phyloP scores from a whole-genome alignment of 164 flowering plant species.

The Berberis vulgaris region DNA sequence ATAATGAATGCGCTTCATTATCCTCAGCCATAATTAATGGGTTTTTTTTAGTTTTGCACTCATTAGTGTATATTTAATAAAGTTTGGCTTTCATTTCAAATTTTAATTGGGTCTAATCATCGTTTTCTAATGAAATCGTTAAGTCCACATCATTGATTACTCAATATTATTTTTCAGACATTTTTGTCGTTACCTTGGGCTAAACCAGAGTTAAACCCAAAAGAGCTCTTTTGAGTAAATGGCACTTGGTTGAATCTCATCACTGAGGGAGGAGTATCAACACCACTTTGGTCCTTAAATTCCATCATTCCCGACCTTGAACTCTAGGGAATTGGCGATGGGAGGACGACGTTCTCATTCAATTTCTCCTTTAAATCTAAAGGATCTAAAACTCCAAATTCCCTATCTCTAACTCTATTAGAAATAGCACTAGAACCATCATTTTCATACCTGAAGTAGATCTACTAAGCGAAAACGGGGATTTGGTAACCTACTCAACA shows the following conservation, averaged over 20 bases:
- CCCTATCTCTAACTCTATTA: conserved; percentile 14
- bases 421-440: conserved; percentile 12
- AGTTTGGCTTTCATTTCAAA: too few relatives aligned
- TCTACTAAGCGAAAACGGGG: conserved; percentile 19
- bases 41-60: too few relatives aligned
- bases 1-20: too few relatives aligned
- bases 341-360: conserved; percentile 48
- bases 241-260: conserved; percentile 18
- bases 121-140: too few relatives aligned
- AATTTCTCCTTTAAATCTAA: conserved; percentile 29
- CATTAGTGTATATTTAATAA: too few relatives aligned
- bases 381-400: conserved; percentile 20
- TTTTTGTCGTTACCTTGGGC: too few relatives aligned
- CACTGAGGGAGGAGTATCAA: conserved; percentile 20
- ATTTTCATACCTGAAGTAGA: conserved; percentile 20
- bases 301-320: conserved; percentile 75
- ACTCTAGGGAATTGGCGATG: conserved; percentile 84
- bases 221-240: too few relatives aligned
- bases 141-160: too few relatives aligned
- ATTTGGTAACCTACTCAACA: conserved; percentile 14
- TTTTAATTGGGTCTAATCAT: too few relatives aligned
- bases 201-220: too few relatives aligned
- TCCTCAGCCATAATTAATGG: too few relatives aligned
- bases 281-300: conserved; percentile 26
- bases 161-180: too few relatives aligned